phyloP scores from a whole-genome alignment of 1,139 yeast species.

The Pichia sp. region DNA sequence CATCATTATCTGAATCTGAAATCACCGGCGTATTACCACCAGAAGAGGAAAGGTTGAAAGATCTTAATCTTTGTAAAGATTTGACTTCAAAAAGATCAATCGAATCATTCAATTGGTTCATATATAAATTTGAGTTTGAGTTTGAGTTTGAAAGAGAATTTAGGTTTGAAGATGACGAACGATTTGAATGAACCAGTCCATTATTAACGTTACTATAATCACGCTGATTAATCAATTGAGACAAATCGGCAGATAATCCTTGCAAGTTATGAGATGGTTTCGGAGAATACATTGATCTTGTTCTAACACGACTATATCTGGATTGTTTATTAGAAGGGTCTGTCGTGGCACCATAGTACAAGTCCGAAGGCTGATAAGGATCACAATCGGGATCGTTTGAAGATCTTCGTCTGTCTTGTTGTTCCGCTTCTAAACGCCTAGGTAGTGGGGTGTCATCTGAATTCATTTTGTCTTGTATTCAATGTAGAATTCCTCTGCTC shows the following conservation, averaged over 20 bases:
- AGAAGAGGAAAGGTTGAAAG: conserved; percentile 5
- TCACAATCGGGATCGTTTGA: conserved; percentile 7
- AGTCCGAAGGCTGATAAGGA: conserved; percentile 62
- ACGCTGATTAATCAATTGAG: neutral
- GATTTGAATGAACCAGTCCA: neutral
- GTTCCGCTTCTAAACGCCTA: neutral
- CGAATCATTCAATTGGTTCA: neutral
- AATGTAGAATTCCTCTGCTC: neutral
- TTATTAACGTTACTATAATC: too few species aligned
- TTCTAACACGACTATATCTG: conserved; percentile 41
- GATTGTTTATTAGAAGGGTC: conserved; percentile 43
- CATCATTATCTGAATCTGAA: conserved; percentile 15
- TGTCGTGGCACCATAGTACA: conserved; percentile 62
- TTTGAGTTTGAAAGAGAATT: neutral
- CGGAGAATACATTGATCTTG: conserved; percentile 42
- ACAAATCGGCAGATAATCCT: neutral
- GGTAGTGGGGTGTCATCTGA: neutral
- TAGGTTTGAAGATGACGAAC: neutral
- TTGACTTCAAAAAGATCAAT: neutral
- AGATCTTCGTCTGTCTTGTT: conserved; percentile 4
- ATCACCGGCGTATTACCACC: conserved; percentile 13
- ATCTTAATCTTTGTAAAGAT: conserved; percentile 1
- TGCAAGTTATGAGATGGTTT: conserved; percentile 6
- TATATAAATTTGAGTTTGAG: neutral
- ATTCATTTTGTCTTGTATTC: neutral